These are phyloP conservation scores for Linum usitatissimum DNA, from an alignment of 345 rosid species.

Conservation along the genomic window DNA sequence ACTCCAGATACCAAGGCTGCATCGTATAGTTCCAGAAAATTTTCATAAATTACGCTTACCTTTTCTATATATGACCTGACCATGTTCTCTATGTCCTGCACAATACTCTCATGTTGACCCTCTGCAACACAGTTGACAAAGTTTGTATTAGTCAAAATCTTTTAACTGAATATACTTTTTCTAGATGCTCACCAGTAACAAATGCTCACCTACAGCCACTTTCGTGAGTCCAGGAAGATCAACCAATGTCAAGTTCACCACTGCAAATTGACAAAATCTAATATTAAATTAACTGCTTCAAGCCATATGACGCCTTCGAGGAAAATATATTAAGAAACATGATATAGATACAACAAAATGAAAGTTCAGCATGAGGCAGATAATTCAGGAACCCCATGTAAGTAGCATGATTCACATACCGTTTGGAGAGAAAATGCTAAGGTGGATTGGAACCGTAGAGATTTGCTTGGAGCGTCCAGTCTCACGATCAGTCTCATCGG, in stretches of 20 bases:
- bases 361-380: too few relatives aligned
- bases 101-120: conserved; percentile 84
- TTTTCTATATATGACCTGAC: conserved; percentile 77
- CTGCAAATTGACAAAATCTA: conserved; percentile 27
- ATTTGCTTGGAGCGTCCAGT: conserved; percentile 78
- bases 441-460: conserved; percentile 86
- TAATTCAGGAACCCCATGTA: not conserved
- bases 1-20: too few relatives aligned
- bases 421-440: conserved; percentile 86
- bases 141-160: not conserved
- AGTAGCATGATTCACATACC: conserved; percentile 32
- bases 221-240: conserved; percentile 98
- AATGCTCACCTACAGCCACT: conserved; percentile 80
- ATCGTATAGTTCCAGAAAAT: too few relatives aligned
- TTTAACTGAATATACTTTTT: too few relatives aligned
- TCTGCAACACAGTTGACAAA: conserved; percentile 34
- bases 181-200: not conserved
- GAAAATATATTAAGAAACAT: too few relatives aligned
- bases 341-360: too few relatives aligned
- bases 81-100: conserved; percentile 87
- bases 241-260: conserved; percentile 86
- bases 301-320: not conserved
- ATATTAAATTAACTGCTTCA: conserved; percentile 7
- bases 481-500: conserved; percentile 95
- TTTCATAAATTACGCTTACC: conserved; percentile 26